Conservation (phyloP, 352 stramenopile genomes). For the Phytophthora litchii region DNA sequence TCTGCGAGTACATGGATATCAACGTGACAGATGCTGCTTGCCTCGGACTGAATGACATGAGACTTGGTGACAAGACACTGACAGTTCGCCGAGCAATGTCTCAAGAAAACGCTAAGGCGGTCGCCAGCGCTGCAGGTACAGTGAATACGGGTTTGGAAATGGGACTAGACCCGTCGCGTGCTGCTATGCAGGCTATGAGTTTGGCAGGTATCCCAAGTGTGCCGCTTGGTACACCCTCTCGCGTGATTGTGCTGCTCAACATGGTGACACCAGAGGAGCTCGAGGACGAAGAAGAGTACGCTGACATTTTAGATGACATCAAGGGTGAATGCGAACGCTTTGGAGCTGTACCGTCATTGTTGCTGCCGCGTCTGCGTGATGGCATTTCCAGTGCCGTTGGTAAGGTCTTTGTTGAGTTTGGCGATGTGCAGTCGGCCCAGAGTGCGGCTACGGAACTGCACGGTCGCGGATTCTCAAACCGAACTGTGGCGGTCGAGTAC, state of each 20-base stretch:
- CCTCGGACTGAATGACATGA: conserved; percentile 96
- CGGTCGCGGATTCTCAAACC: conserved; percentile 93
- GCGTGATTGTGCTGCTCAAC: conserved; percentile 96
- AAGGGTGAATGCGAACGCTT: conserved; percentile 94
- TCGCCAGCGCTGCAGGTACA: conserved; percentile 65
- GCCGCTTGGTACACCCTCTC: conserved; percentile 67
- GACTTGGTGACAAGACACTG: conserved; percentile 91
- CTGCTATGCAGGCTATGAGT: conserved; percentile 72
- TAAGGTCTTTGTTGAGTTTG: conserved; percentile 95
- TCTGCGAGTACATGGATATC: conserved; percentile 96
- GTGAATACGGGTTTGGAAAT: conserved; percentile 73
- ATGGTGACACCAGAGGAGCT: conserved; percentile 98
- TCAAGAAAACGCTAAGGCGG: conserved; percentile 70
- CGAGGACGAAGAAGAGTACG: conserved; percentile 94
- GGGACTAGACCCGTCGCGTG: conserved; percentile 68
- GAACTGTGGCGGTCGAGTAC: conserved; percentile 90
- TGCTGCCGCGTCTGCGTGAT: conserved; percentile 78
- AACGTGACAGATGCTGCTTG: conserved; percentile 92
- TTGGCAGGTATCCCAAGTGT: conserved; percentile 62
- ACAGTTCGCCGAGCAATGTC: conserved; percentile 90
- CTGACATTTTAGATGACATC: conserved; percentile 96
- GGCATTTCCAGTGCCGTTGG: conserved; percentile 59
- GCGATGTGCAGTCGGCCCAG: conserved; percentile 75
- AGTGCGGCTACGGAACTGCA: conserved; percentile 89
- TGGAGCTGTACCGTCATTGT: conserved; percentile 76